Evolutionary conservation across 106 monocot species (phyloP).

Genomic region (Allium sativum): DNA sequence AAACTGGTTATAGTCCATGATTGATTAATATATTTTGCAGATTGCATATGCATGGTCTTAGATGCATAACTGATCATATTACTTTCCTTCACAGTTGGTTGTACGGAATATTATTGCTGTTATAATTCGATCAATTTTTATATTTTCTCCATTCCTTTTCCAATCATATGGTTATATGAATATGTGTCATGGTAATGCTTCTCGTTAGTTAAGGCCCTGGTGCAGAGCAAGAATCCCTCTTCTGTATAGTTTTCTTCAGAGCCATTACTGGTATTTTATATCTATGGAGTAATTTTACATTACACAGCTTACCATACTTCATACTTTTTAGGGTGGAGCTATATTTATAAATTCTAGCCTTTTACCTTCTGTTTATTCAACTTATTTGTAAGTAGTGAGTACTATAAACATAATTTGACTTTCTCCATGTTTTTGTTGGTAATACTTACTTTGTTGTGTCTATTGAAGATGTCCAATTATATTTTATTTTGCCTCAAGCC

Average conservation of each 20-base stretch:
- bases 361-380: background rate
- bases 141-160: slow-evolving; percentile 71
- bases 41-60: background rate
- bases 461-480: too few relatives aligned
- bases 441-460: too few relatives aligned
- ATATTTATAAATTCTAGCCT: background rate
- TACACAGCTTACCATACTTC: background rate
- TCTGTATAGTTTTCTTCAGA: slow-evolving; percentile 79
- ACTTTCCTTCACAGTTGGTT: slow-evolving; percentile 35
- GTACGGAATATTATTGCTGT: slow-evolving; percentile 27
- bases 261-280: slow-evolving; percentile 78
- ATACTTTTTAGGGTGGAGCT: background rate
- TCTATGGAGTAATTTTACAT: background rate
- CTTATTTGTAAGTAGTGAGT: background rate
- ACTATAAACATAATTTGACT: too few relatives aligned
- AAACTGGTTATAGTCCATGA: too few relatives aligned
- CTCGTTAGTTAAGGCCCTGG: slow-evolving; percentile 62
- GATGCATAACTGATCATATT: slow-evolving; percentile 1
- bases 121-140: slow-evolving; percentile 19
- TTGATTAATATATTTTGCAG: too few relatives aligned
- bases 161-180: slow-evolving; percentile 80
- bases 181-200: slow-evolving; percentile 27
- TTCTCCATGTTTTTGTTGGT: too few relatives aligned
- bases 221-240: slow-evolving; percentile 59
- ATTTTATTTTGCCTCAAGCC: too few relatives aligned